A percentile compares a stretch with the other conserved stretches of the same genome.
These are phyloP conservation scores for Thoreauomyces humboldtii DNA, from an alignment of 192 early-diverging fungal genomes.

Conservation along the genomic window DNA sequence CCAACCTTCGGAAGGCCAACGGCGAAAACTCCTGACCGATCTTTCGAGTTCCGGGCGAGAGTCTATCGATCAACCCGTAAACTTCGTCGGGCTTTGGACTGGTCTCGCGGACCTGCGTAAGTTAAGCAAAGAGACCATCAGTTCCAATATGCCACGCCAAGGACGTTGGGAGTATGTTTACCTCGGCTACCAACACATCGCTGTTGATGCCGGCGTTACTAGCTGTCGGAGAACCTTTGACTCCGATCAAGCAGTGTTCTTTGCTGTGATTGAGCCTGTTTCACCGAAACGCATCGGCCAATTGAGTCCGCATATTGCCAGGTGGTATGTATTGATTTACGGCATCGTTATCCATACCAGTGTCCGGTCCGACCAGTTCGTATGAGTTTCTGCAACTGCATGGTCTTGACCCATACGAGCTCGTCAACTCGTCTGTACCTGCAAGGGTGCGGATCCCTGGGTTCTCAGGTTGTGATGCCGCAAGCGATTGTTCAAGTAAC, in stretches of 20 bases:
- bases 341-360: constrained; percentile 34
- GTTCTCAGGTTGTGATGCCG: no score
- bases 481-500: no score
- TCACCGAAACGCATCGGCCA: no score
- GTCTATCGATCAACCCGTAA: constrained; percentile 58
- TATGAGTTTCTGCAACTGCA: constrained; percentile 62
- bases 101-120: constrained; percentile 48
- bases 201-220: constrained; percentile 47
- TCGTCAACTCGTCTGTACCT: constrained; percentile 59
- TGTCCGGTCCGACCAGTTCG: constrained; percentile 64
- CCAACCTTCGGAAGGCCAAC: not conserved
- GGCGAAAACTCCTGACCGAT: constrained; percentile 21
- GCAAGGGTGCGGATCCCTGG: no score
- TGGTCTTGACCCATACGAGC: constrained; percentile 65
- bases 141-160: no score
- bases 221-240: constrained; percentile 45
- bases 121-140: no score
- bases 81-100: constrained; percentile 64
- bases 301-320: no score
- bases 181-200: constrained; percentile 63
- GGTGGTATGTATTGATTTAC: no score
- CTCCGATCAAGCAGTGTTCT: constrained; percentile 62
- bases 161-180: constrained; percentile 10
- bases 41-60: constrained; percentile 55
- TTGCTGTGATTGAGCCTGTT: constrained; percentile 58